Percentiles rank a stretch among this genome's conserved stretches.
These are phyloP conservation scores for Fusarium sp. DNA, from an alignment of 2,329 filamentous ascomycete species.

Conservation along the genomic window DNA sequence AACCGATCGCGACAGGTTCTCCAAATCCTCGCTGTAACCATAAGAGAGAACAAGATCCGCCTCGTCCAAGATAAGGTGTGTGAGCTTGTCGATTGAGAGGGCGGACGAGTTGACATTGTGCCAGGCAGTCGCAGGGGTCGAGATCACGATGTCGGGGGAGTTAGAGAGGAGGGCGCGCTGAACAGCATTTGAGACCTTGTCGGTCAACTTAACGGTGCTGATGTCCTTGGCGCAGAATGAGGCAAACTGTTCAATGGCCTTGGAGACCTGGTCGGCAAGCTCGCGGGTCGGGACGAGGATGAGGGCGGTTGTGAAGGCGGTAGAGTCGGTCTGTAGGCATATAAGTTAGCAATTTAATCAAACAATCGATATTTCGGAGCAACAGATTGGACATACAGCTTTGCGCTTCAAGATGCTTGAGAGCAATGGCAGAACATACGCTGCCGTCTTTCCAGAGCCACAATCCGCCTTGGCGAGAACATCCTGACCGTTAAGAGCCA, in stretches of 20 bases:
- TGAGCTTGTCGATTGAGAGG: constrained; percentile 79
- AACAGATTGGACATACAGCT: constrained; percentile 60
- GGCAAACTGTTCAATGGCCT: constrained; percentile 82
- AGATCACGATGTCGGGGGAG: constrained; percentile 89
- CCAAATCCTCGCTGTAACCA: constrained; percentile 91
- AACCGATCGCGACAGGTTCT: constrained; percentile 81
- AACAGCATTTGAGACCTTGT: constrained; percentile 91
- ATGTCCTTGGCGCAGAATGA: constrained; percentile 89
- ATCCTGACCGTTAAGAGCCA: constrained; percentile 89
- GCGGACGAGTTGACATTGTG: constrained; percentile 77
- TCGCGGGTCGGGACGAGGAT: constrained; percentile 96
- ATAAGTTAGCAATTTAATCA: constrained; percentile 18
- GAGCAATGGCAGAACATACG: constrained; percentile 91
- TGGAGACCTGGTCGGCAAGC: constrained; percentile 91
- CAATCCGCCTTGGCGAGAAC: constrained; percentile 94
- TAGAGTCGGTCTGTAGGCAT: constrained; percentile 61
- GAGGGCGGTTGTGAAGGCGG: constrained; percentile 77
- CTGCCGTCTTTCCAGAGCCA: constrained; percentile 97
- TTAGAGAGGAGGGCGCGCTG: constrained; percentile 89
- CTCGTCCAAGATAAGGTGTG: constrained; percentile 91
- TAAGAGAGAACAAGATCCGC: constrained; percentile 95
- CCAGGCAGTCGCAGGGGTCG: constrained; percentile 88
- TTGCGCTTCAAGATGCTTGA: constrained; percentile 88
- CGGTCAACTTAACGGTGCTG: constrained; percentile 86
- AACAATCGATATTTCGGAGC: not conserved